These are phyloP conservation scores for Keithomyces neogunnii DNA, from an alignment of 2,329 filamentous ascomycete species.

Conservation along the genomic window DNA sequence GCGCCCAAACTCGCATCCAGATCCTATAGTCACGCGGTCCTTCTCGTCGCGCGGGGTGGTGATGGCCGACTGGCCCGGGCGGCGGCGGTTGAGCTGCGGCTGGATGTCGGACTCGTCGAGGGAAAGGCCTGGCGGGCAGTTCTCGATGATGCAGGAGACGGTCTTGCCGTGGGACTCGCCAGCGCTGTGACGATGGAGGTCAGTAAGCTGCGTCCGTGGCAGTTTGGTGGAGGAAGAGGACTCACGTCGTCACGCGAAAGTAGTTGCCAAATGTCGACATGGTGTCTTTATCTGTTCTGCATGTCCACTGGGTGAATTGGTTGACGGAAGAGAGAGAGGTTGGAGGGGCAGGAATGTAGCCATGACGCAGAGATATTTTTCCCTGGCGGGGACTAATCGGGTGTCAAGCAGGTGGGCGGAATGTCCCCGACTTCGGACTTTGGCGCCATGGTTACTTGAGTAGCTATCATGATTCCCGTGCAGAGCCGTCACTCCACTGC, in stretches of 20 bases:
- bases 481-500: too few species aligned
- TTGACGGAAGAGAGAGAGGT: constrained; percentile 5
- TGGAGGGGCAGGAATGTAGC: constrained; percentile 5
- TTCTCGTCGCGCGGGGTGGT: constrained; percentile 92
- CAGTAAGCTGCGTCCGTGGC: not conserved
- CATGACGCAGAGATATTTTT: constrained; percentile 6
- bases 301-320: constrained; percentile 8
- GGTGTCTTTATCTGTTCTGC: constrained; percentile 18
- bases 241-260: constrained; percentile 77
- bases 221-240: constrained; percentile 13
- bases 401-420: too few species aligned
- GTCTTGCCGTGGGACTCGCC: constrained; percentile 77
- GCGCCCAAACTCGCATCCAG: constrained; percentile 81
- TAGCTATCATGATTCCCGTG: too few species aligned
- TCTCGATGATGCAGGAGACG: constrained; percentile 92
- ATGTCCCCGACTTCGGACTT: too few species aligned
- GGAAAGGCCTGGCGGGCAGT: constrained; percentile 77
- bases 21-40: constrained; percentile 85
- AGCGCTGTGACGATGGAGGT: constrained; percentile 24
- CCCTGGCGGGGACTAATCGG: constrained; percentile 6
- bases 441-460: too few species aligned
- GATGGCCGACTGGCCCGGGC: constrained; percentile 82
- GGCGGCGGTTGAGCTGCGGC: constrained; percentile 83
- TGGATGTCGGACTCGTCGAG: constrained; percentile 85
- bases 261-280: constrained; percentile 86